Percentiles rank a stretch among this genome's conserved stretches.
phyloP scores from a whole-genome alignment of 176 grass and related monocot genomes.

The bread wheat (Triticum aestivum) region IWGSC_CS_RefSeq_v2.1 NC_057798.1:660129315-660129814 shows the following conservation, averaged over 20 bases:
- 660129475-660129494: constrained; percentile 62
- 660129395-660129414: too few relatives aligned
- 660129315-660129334: neutral
- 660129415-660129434: too few relatives aligned
- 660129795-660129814: neutral
- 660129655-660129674: constrained; percentile 67
- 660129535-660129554: constrained; percentile 64
- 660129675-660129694: constrained; percentile 72
- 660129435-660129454: too few relatives aligned
- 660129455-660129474: too few relatives aligned
- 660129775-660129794: neutral
- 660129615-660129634: constrained; percentile 33
- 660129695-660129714: constrained; percentile 72
- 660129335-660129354: neutral
- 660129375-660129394: neutral
- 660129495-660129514: constrained; percentile 77
- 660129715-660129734: constrained; percentile 55
- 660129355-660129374: neutral
- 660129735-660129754: neutral
- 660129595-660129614: constrained; percentile 45
- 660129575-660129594: constrained; percentile 61
- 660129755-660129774: neutral
- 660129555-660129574: constrained; percentile 78
- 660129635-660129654: constrained; percentile 67
- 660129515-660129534: constrained; percentile 83